Evolutionary conservation across 352 stramenopile genomes (phyloP).

Genomic region (Plasmopara muralis): DNA sequence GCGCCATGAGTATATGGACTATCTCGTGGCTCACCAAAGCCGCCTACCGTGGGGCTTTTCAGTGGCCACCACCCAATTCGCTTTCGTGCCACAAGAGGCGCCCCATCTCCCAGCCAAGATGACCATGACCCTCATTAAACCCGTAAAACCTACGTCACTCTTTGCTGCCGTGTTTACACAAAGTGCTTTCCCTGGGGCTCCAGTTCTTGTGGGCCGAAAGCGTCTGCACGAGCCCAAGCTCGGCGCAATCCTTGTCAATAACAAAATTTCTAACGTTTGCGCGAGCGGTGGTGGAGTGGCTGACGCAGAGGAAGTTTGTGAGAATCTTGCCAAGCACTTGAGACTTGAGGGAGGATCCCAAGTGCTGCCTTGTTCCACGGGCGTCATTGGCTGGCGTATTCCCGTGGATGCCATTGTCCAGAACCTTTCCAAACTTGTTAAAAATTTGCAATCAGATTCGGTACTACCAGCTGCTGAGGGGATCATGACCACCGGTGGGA

Average conservation of each 20-base stretch:
- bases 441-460: slow-evolving; percentile 89
- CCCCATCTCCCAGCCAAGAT: slow-evolving; percentile 74
- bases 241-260: slow-evolving; percentile 96
- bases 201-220: slow-evolving; percentile 87
- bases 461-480: slow-evolving; percentile 90
- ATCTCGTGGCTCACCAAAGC: slow-evolving; percentile 64
- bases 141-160: slow-evolving; percentile 69
- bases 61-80: slow-evolving; percentile 72
- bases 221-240: slow-evolving; percentile 86
- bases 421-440: slow-evolving; percentile 65
- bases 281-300: slow-evolving; percentile 87
- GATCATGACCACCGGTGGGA: slow-evolving; percentile 96
- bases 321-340: slow-evolving; percentile 86
- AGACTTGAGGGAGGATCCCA: slow-evolving; percentile 71
- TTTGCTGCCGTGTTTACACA: slow-evolving; percentile 89
- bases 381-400: slow-evolving; percentile 98
- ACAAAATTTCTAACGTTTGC: slow-evolving; percentile 99
- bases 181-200: slow-evolving; percentile 87
- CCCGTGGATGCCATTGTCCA: slow-evolving; percentile 89
- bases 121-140: slow-evolving; percentile 86
- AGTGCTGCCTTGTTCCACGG: slow-evolving; percentile 94
- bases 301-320: slow-evolving; percentile 92
- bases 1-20: slow-evolving; percentile 76
- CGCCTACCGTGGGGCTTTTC: slow-evolving; percentile 83
- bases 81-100: slow-evolving; percentile 81